Evolutionary conservation across 2,329 filamentous ascomycete species (phyloP).

Genomic region (Fusarium penzigii): DNA sequence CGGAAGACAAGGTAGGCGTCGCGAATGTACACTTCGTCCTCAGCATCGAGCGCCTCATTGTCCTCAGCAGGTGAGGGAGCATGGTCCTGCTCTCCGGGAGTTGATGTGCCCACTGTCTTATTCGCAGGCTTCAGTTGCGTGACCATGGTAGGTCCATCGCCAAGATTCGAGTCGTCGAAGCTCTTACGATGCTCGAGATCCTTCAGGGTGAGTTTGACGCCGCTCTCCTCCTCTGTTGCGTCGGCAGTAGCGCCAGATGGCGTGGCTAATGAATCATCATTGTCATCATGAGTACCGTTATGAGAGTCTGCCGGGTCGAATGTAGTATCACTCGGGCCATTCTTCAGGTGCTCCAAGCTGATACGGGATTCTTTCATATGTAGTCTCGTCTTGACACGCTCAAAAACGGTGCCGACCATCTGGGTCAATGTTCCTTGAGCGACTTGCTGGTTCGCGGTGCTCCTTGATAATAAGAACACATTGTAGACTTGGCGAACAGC

Average conservation of each 20-base stretch:
- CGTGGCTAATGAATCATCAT: conserved; percentile 38
- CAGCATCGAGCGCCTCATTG: conserved; percentile 63
- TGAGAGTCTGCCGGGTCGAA: conserved; percentile 48
- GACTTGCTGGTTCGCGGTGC: conserved; percentile 91
- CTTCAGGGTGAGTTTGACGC: conserved; percentile 63
- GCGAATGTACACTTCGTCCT: conserved; percentile 95
- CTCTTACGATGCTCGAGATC: conserved; percentile 68
- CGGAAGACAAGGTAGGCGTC: conserved; percentile 97
- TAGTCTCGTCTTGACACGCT: conserved; percentile 83
- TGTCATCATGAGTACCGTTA: conserved; percentile 41
- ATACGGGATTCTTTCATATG: conserved; percentile 82
- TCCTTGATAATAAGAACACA: conserved; percentile 94
- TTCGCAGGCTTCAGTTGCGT: conserved; percentile 57
- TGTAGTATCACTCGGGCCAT: conserved; percentile 53
- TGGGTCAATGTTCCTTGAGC: conserved; percentile 96
- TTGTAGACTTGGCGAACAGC: conserved; percentile 98
- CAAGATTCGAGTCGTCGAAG: conserved; percentile 67
- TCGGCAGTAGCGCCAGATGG: conserved; percentile 24
- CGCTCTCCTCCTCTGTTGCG: conserved; percentile 37
- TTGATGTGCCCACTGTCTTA: conserved; percentile 43
- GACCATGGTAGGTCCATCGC: conserved; percentile 68
- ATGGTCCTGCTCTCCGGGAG: conserved; percentile 54
- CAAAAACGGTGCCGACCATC: conserved; percentile 98
- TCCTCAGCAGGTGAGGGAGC: conserved; percentile 59
- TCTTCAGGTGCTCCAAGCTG: conserved; percentile 54